Base-by-base conservation (phyloP, 345 rosid species). In the Aquilaria sinensis region DNA sequence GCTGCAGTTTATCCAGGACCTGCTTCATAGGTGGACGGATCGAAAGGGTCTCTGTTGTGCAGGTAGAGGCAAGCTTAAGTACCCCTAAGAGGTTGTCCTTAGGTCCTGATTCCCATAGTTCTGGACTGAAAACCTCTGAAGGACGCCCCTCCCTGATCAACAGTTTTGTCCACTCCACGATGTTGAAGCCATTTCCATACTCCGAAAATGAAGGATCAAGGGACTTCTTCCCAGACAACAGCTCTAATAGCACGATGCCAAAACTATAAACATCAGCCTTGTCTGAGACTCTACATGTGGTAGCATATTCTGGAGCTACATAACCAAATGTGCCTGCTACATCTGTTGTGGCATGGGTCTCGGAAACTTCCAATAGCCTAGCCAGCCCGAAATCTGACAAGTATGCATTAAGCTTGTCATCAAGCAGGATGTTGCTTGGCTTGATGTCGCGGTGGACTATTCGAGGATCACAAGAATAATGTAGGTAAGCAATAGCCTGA, bases 251-350 rank as follows among this genome's bases (percentile, higher is more conserved):
- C 23, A 83, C 91, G 31, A 83, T 75, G 1, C 91, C 91, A 58
- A 83, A 85, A 72, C 91, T 85, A 45, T 85, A 85, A 57, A 85
- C 91, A 80, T 85, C 91, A 31, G 91, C 82, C 74, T 83, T 85
- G 57, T 85, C 83, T 6, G 88, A 85, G 32, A 85, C 91, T 75
- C 91, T 67, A 70, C 91, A 82, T 3, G 91, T 85, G 33, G 84
- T 82, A 51, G 88, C 91, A 70, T 85, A 85, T 61, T 85, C 91
- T 14, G 91, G 91, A 47, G 91, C 91, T 34, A 85, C 91, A 63
- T 85, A 85, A 15, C 91, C 91, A 57, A 85, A 85, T 31, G 91
- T 85, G 51, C 91, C 91, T 31, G 84, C 88, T 41, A 85, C 91
- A 69, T 81, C 91, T 14, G 88, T 85, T 2, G 91, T 85, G 30